A percentile compares a stretch with the other conserved stretches of the same genome.
Conservation (phyloP, 768 basidiomycete species). For the Lyophyllum atratum region DNA sequence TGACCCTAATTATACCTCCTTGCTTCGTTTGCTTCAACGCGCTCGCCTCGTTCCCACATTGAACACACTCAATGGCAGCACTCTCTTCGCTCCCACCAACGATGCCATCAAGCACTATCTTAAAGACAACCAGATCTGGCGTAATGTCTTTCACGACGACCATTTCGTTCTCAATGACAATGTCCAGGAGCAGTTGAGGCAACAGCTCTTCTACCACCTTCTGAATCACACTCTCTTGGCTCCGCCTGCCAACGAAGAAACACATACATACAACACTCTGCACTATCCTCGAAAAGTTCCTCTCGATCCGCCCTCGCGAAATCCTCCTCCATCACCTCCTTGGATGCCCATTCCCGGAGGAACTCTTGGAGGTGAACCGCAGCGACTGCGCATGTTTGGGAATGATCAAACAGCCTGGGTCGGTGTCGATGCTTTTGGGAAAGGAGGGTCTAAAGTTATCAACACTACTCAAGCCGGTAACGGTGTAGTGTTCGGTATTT, state of each 20-base stretch:
- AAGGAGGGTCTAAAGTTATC: slow-evolving; percentile 69
- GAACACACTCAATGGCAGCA: slow-evolving; percentile 79
- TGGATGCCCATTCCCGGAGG: slow-evolving; percentile 88
- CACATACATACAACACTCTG: slow-evolving; percentile 56
- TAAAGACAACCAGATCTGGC: slow-evolving; percentile 36
- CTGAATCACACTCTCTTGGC: slow-evolving; percentile 74
- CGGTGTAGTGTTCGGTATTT: slow-evolving; percentile 77
- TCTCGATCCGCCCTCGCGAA: slow-evolving; percentile 59
- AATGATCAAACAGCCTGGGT: slow-evolving; percentile 53
- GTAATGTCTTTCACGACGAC: slow-evolving; percentile 39
- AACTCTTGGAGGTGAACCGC: slow-evolving; percentile 77
- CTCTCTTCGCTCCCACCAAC: slow-evolving; percentile 95
- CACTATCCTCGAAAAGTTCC: slow-evolving; percentile 62
- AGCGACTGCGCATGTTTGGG: slow-evolving; percentile 69
- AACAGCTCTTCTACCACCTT: slow-evolving; percentile 93
- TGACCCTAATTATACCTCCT: slow-evolving; percentile 76
- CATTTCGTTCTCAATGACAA: slow-evolving; percentile 62
- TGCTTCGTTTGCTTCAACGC: slow-evolving; percentile 77
- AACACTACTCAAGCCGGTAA: slow-evolving; percentile 67
- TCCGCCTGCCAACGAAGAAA: slow-evolving; percentile 40
- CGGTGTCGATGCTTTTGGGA: slow-evolving; percentile 78
- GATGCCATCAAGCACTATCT: slow-evolving; percentile 71
- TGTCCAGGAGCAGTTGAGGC: slow-evolving; percentile 78
- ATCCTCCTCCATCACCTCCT: slow-evolving; percentile 76
- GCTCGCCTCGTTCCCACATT: slow-evolving; percentile 90